A percentile compares a stretch with the other conserved stretches of the same genome.
Conservation (phyloP, 2,329 filamentous ascomycete species). For the Lithohypha guttulata region DNA sequence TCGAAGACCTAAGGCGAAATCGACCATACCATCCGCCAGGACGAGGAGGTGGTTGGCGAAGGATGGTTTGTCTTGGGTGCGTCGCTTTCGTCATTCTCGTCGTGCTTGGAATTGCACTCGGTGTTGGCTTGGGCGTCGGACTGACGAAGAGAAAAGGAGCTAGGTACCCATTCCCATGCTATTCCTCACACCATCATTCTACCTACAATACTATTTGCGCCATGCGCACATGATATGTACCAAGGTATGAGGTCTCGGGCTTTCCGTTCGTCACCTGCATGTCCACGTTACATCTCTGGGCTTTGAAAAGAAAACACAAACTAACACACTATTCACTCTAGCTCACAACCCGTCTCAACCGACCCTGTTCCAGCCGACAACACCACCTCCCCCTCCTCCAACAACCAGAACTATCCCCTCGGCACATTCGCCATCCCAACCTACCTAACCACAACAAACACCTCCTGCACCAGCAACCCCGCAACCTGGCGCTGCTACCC, state of each 20-base stretch:
- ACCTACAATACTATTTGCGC: slow-evolving; percentile 11
- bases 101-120: slow-evolving; percentile 19
- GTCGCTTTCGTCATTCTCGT: slow-evolving; percentile 20
- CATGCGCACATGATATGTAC: too few species aligned
- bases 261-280: too few species aligned
- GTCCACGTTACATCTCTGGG: too few species aligned
- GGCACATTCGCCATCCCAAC: slow-evolving; percentile 54
- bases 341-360: background rate
- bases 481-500: slow-evolving; percentile 55
- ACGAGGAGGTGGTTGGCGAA: slow-evolving; percentile 17
- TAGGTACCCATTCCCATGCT: slow-evolving; percentile 11
- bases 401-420: slow-evolving; percentile 40
- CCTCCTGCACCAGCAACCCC: slow-evolving; percentile 48
- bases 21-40: slow-evolving; percentile 7
- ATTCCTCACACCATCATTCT: background rate
- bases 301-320: too few species aligned
- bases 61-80: slow-evolving; percentile 26
- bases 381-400: background rate
- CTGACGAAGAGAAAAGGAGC: slow-evolving; percentile 24
- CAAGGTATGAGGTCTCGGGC: background rate
- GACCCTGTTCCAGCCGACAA: background rate
- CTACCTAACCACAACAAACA: slow-evolving; percentile 42
- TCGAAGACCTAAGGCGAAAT: slow-evolving; percentile 19
- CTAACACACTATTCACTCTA: too few species aligned
- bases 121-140: slow-evolving; percentile 25